Conservation (phyloP, 306 rosid genomes). For the Benincasa hispida region DNA sequence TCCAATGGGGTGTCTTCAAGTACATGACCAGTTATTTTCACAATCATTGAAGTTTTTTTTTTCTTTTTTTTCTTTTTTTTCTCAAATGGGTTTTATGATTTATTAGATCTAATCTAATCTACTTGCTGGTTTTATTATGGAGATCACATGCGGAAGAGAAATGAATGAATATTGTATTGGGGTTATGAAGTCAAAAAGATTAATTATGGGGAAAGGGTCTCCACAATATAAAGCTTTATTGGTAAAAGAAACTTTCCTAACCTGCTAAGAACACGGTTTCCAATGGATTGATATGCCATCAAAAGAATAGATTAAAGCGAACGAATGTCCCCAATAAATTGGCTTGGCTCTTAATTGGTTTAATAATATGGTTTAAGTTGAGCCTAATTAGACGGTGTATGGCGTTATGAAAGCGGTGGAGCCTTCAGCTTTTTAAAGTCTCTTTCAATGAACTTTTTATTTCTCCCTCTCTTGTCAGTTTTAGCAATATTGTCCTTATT, state of each 20-base stretch:
- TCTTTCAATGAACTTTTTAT: neutral
- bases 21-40: neutral
- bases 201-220: neutral
- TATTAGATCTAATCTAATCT: neutral
- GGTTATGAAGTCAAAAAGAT: neutral
- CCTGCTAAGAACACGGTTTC: neutral
- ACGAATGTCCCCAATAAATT: neutral
- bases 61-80: no score
- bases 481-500: neutral
- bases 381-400: neutral
- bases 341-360: neutral
- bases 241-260: neutral
- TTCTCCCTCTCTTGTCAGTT: neutral
- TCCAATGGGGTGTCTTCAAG: neutral
- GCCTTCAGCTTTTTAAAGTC: neutral
- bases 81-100: neutral
- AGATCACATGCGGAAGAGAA: neutral
- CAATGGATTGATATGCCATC: neutral
- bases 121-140: neutral
- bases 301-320: neutral
- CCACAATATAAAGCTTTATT: neutral
- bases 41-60: neutral
- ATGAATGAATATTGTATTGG: neutral
- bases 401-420: neutral
- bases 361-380: neutral